These are phyloP conservation scores for Aspergillus luchuensis DNA, from an alignment of 2,329 filamentous ascomycete species.

Conservation along the genomic window DNA sequence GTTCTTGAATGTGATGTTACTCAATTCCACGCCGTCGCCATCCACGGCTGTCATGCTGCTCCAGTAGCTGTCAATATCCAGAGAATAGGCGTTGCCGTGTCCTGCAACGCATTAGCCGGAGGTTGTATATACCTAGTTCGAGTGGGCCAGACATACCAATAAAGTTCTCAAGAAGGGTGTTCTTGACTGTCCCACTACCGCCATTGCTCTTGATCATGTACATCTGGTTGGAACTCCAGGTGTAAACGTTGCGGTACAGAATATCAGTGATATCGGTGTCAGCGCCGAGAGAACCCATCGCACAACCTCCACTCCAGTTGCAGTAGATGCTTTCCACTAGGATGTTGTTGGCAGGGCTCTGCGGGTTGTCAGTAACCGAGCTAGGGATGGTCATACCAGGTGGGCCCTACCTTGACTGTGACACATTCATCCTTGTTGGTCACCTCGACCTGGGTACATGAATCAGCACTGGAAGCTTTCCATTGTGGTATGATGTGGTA, in stretches of 20 bases:
- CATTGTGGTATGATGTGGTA: background rate
- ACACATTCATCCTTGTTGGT: constrained; percentile 66
- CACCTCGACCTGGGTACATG: constrained; percentile 51
- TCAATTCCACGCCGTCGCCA: constrained; percentile 56
- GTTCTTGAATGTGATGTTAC: constrained; percentile 56
- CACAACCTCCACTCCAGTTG: constrained; percentile 63
- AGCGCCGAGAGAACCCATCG: constrained; percentile 57
- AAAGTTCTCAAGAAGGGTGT: constrained; percentile 58
- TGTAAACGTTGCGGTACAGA: constrained; percentile 60
- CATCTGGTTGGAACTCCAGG: constrained; percentile 63
- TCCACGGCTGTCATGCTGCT: constrained; percentile 41
- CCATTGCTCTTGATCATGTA: constrained; percentile 65
- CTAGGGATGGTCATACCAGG: background rate
- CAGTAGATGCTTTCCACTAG: constrained; percentile 64
- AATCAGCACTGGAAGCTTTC: background rate
- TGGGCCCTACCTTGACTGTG: constrained; percentile 51
- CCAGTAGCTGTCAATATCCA: constrained; percentile 61
- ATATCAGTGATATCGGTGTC: constrained; percentile 56
- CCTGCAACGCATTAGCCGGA: constrained; percentile 36
- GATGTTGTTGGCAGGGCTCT: constrained; percentile 55
- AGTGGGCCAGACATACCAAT: constrained; percentile 36
- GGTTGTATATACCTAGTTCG: background rate
- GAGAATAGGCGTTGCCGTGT: constrained; percentile 60
- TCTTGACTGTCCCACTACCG: constrained; percentile 55
- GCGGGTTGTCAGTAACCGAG: background rate